phyloP scores from a whole-genome alignment of 768 basidiomycete species.

The Termitomyces sp. region DNA sequence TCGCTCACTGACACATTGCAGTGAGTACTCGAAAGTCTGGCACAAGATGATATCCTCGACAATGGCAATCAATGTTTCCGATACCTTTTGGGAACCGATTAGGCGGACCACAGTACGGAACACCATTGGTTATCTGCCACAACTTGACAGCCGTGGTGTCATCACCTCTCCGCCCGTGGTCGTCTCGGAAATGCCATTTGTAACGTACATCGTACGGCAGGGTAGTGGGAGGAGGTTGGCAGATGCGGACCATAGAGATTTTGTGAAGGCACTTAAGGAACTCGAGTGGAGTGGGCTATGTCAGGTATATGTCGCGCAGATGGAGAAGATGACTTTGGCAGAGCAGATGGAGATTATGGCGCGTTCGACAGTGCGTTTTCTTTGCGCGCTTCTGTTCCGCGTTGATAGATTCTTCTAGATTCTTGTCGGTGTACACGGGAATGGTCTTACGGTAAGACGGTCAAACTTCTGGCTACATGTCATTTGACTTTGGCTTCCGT shows the following conservation, averaged over 20 bases:
- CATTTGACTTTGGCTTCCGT: background rate
- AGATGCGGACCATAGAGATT: constrained; percentile 40
- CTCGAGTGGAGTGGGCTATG: constrained; percentile 49
- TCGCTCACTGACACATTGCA: constrained; percentile 17
- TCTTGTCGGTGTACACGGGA: constrained; percentile 65
- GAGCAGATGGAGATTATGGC: constrained; percentile 60
- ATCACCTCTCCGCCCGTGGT: constrained; percentile 7
- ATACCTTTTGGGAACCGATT: constrained; percentile 31
- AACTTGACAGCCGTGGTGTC: constrained; percentile 5
- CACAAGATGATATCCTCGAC: constrained; percentile 32
- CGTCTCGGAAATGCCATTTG: constrained; percentile 22
- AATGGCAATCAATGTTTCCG: constrained; percentile 20
- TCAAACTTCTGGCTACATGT: background rate
- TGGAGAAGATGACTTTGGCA: constrained; percentile 45
- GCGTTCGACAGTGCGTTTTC: constrained; percentile 50
- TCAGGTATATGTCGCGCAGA: constrained; percentile 34
- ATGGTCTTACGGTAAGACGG: constrained; percentile 50
- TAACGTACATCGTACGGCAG: constrained; percentile 64
- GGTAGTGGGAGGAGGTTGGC: constrained; percentile 33
- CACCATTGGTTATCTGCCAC: constrained; percentile 28
- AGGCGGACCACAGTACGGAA: constrained; percentile 22
- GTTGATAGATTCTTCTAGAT: constrained; percentile 26
- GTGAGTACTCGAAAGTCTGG: constrained; percentile 24
- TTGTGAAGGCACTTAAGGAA: constrained; percentile 40
- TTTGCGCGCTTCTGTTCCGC: background rate